A percentile compares a stretch with the other conserved stretches of the same genome.
Conservation (phyloP, 1,284 basidiomycete genomes). For the Mycosarcoma mackinlayi region DNA sequence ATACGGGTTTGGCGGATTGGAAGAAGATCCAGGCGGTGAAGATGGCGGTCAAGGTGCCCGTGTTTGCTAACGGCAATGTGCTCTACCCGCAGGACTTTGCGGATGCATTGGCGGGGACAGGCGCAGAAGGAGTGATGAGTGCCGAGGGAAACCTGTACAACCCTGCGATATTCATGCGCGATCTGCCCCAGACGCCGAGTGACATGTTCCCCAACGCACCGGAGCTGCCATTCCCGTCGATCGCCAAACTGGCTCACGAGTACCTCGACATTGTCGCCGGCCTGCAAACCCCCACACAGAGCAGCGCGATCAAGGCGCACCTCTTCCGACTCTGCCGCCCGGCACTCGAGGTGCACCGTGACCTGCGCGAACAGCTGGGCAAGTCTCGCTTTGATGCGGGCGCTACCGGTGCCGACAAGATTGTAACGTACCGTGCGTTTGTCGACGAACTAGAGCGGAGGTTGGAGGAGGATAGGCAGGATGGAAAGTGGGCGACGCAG, state of each 20-base stretch:
- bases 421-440: slow-evolving; percentile 74
- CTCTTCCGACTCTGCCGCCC: slow-evolving; percentile 91
- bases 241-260: slow-evolving; percentile 79
- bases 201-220: slow-evolving; percentile 41
- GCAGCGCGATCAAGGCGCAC: slow-evolving; percentile 87
- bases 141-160: slow-evolving; percentile 97
- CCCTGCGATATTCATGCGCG: slow-evolving; percentile 78
- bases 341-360: slow-evolving; percentile 77
- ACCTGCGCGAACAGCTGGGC: slow-evolving; percentile 80
- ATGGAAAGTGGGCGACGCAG: slow-evolving; percentile 14
- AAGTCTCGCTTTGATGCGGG: slow-evolving; percentile 58
- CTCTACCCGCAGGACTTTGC: slow-evolving; percentile 84
- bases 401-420: slow-evolving; percentile 70
- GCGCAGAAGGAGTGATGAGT: slow-evolving; percentile 91
- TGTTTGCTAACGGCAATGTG: slow-evolving; percentile 98
- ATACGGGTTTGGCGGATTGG: slow-evolving; percentile 81
- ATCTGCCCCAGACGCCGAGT: slow-evolving; percentile 13
- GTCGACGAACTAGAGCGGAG: slow-evolving; percentile 76
- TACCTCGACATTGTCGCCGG: slow-evolving; percentile 84
- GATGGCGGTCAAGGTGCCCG: slow-evolving; percentile 86
- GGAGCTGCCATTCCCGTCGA: slow-evolving; percentile 72
- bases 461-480: slow-evolving; percentile 73
- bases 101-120: slow-evolving; percentile 81
- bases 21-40: slow-evolving; percentile 86
- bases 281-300: slow-evolving; percentile 79